Evolutionary conservation across 2,329 filamentous ascomycete species (phyloP).

Genomic region (Cytospora chrysosperma): DNA sequence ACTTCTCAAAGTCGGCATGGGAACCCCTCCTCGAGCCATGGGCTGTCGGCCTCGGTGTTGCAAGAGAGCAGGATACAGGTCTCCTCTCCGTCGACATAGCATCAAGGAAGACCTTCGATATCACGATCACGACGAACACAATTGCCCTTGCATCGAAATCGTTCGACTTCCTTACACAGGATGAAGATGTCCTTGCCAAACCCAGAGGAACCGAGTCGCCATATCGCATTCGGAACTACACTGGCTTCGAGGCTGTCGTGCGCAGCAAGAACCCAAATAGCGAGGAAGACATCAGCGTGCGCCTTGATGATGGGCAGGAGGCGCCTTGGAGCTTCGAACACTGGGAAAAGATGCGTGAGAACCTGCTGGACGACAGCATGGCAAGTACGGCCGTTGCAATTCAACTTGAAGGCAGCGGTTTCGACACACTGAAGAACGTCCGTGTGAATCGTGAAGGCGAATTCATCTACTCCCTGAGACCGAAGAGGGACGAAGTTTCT

Average conservation of each 20-base stretch:
- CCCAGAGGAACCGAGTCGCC: slow-evolving; percentile 88
- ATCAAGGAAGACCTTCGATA: slow-evolving; percentile 86
- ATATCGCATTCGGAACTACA: slow-evolving; percentile 92
- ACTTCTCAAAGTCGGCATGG: slow-evolving; percentile 98
- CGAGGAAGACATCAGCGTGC: slow-evolving; percentile 70
- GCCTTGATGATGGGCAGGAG: slow-evolving; percentile 84
- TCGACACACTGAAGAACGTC: slow-evolving; percentile 85
- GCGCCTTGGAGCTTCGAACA: slow-evolving; percentile 96
- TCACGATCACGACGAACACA: slow-evolving; percentile 89
- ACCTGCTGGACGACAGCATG: slow-evolving; percentile 77
- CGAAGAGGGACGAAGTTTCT: slow-evolving; percentile 78
- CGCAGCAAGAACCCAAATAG: slow-evolving; percentile 70
- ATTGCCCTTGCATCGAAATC: slow-evolving; percentile 94
- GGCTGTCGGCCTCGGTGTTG: slow-evolving; percentile 88
- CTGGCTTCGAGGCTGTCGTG: slow-evolving; percentile 84
- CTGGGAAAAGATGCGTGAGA: slow-evolving; percentile 94
- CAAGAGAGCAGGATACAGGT: slow-evolving; percentile 72
- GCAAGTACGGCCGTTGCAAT: slow-evolving; percentile 74
- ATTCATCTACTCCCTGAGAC: slow-evolving; percentile 81
- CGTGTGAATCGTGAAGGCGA: slow-evolving; percentile 94
- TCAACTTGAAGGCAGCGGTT: slow-evolving; percentile 87
- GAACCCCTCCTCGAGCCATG: slow-evolving; percentile 95
- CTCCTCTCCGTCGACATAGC: slow-evolving; percentile 79
- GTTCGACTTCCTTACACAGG: slow-evolving; percentile 80
- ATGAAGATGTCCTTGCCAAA: slow-evolving; percentile 91